Evolutionary conservation across 2,329 filamentous ascomycete species (phyloP).

Genomic region (Orbilia oligospora): DNA sequence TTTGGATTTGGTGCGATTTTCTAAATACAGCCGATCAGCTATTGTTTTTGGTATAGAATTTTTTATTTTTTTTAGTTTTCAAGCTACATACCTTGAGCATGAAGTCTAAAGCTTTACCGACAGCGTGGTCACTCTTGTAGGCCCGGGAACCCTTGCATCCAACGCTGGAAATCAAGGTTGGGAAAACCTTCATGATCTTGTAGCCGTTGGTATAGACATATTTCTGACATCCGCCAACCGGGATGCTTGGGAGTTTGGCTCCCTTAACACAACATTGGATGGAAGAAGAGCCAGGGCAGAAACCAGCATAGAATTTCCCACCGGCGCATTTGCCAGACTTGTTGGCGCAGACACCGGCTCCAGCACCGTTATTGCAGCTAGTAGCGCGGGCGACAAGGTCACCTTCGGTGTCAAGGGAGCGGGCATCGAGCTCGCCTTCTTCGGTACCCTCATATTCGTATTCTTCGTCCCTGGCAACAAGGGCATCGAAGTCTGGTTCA

Average conservation of each 20-base stretch:
- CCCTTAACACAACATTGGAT: slow-evolving; percentile 68
- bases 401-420: slow-evolving; percentile 39
- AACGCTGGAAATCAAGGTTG: slow-evolving; percentile 65
- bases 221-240: slow-evolving; percentile 66
- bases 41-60: neutral
- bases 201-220: slow-evolving; percentile 66
- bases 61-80: no score
- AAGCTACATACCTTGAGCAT: slow-evolving; percentile 62
- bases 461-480: slow-evolving; percentile 34
- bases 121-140: slow-evolving; percentile 62
- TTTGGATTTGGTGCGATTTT: slow-evolving; percentile 54
- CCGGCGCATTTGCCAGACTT: slow-evolving; percentile 37
- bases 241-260: slow-evolving; percentile 66
- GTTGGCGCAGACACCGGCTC: slow-evolving; percentile 47
- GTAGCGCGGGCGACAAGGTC: slow-evolving; percentile 46
- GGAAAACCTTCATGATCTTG: slow-evolving; percentile 66
- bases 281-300: slow-evolving; percentile 67
- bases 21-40: slow-evolving; percentile 6
- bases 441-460: slow-evolving; percentile 40
- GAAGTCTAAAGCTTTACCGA: slow-evolving; percentile 65
- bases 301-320: slow-evolving; percentile 57
- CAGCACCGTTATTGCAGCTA: slow-evolving; percentile 55
- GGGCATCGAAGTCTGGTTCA: slow-evolving; percentile 36
- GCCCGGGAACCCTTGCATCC: slow-evolving; percentile 64
- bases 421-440: slow-evolving; percentile 45